Evolutionary conservation across 768 basidiomycete genomes (phyloP).

Genomic region (Leccinum ochraceum): DNA sequence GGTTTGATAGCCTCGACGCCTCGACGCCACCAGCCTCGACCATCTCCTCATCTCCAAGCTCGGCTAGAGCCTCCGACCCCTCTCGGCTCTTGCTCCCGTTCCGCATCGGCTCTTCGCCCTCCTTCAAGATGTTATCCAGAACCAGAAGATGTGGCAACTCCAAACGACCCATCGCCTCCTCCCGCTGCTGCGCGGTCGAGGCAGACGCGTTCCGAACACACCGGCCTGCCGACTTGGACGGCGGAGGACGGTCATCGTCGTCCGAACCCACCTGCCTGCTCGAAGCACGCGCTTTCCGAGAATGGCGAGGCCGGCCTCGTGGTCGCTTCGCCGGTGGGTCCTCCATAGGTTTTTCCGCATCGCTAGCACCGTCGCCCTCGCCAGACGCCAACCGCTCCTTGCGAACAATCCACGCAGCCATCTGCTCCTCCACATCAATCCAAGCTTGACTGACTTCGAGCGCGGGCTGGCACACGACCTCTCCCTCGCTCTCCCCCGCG

Average conservation of each 20-base stretch:
- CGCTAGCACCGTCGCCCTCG: neutral
- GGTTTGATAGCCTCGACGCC: conserved; percentile 1
- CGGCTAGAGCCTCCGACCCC: neutral
- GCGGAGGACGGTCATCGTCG: neutral
- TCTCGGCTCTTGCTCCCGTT: conserved; percentile 14
- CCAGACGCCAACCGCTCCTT: conserved; percentile 2
- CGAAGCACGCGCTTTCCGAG: conserved; percentile 6
- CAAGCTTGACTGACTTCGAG: conserved; percentile 39
- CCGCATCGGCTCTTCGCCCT: conserved; percentile 25
- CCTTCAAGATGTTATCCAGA: conserved; percentile 39
- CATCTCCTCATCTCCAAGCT: conserved; percentile 8
- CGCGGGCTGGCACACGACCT: conserved; percentile 27
- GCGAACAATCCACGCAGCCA: conserved; percentile 28
- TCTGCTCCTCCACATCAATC: conserved; percentile 35
- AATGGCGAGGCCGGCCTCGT: conserved; percentile 6
- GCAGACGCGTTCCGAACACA: neutral
- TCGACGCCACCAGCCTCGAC: neutral
- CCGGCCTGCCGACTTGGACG: neutral
- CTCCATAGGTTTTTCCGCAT: neutral
- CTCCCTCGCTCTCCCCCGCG: neutral
- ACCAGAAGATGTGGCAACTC: conserved; percentile 32
- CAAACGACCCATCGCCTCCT: conserved; percentile 33
- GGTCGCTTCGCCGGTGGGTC: conserved; percentile 10
- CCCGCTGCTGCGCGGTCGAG: conserved; percentile 7
- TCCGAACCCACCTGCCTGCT: neutral